A percentile compares a stretch with the other conserved stretches of the same genome.
Evolutionary conservation across 495 filamentous ascomycete genomes (phyloP).

Genomic region (Aspergillus hancockii): DNA sequence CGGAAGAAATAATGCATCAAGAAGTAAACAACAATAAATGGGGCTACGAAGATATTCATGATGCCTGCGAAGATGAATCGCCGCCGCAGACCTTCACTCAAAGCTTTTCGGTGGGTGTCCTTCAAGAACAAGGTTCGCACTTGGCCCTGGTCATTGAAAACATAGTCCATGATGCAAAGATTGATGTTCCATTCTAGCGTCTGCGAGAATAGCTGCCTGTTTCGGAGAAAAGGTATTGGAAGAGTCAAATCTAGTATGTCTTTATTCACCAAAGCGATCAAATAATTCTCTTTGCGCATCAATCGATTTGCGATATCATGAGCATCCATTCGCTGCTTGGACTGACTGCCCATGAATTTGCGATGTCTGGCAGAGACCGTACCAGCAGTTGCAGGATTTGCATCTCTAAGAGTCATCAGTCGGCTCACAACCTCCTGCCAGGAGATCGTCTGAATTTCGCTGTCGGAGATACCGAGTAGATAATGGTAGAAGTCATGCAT

Average conservation of each 20-base stretch:
- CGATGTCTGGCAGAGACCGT: constrained; percentile 61
- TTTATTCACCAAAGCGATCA: constrained; percentile 96
- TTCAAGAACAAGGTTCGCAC: constrained; percentile 81
- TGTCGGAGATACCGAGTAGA: constrained; percentile 81
- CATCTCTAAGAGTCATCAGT: constrained; percentile 82
- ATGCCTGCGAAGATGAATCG: constrained; percentile 80
- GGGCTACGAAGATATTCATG: constrained; percentile 83
- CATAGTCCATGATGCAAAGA: constrained; percentile 86
- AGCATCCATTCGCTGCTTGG: constrained; percentile 93
- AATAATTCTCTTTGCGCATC: constrained; percentile 95
- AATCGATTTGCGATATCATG: constrained; percentile 95
- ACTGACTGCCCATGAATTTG: constrained; percentile 75
- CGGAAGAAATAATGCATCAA: constrained; percentile 86
- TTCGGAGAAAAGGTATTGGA: constrained; percentile 78
- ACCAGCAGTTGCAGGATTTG: constrained; percentile 80
- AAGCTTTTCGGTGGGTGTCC: constrained; percentile 71
- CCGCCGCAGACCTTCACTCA: constrained; percentile 72
- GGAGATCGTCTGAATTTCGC: constrained; percentile 92
- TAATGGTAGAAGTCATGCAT: constrained; percentile 90
- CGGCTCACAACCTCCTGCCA: constrained; percentile 94
- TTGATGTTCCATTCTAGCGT: constrained; percentile 88
- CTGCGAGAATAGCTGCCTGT: constrained; percentile 74
- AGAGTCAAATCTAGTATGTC: constrained; percentile 86
- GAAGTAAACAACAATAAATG: constrained; percentile 80
- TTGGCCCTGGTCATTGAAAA: constrained; percentile 86